These are phyloP conservation scores for Ambrosia artemisiifolia DNA, from an alignment of 129 eudicot genomes.

Conservation along the genomic window DNA sequence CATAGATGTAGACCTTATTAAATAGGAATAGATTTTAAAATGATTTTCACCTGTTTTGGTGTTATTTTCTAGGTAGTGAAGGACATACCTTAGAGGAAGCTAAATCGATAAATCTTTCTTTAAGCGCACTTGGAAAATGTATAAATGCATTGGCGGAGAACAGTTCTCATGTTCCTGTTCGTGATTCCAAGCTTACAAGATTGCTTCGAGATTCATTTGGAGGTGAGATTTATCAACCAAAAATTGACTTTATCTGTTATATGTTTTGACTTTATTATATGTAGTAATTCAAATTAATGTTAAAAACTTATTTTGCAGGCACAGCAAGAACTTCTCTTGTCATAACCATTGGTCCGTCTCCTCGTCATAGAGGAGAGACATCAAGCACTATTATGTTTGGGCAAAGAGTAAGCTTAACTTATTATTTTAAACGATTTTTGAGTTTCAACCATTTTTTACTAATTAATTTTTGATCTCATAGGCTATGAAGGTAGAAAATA, in stretches of 20 bases:
- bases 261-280: not conserved
- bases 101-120: slow-evolving; percentile 86
- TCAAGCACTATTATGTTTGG: slow-evolving; percentile 94
- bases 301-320: slow-evolving; percentile 42
- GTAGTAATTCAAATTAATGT: not conserved
- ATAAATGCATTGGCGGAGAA: slow-evolving; percentile 95
- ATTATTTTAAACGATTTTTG: not conserved
- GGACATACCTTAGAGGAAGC: slow-evolving; percentile 98
- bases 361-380: slow-evolving; percentile 94
- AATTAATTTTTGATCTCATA: slow-evolving; percentile 14
- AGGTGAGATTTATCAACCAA: slow-evolving; percentile 38
- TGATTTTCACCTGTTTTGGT: not conserved
- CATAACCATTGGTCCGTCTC: slow-evolving; percentile 93
- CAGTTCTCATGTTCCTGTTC: slow-evolving; percentile 92
- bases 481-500: slow-evolving; percentile 99
- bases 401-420: slow-evolving; percentile 56
- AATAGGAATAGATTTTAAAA: not conserved
- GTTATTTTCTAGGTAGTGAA: slow-evolving; percentile 68
- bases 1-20: not conserved
- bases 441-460: not conserved
- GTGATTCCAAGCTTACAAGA: slow-evolving; percentile 95
- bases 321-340: slow-evolving; percentile 92
- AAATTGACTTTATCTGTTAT: not conserved
- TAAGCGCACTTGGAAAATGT: slow-evolving; percentile 97
- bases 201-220: slow-evolving; percentile 98